A percentile compares a stretch with the other conserved stretches of the same genome.
phyloP scores from a whole-genome alignment of 352 stramenopile genomes.

The Pythium monospermum region DNA sequence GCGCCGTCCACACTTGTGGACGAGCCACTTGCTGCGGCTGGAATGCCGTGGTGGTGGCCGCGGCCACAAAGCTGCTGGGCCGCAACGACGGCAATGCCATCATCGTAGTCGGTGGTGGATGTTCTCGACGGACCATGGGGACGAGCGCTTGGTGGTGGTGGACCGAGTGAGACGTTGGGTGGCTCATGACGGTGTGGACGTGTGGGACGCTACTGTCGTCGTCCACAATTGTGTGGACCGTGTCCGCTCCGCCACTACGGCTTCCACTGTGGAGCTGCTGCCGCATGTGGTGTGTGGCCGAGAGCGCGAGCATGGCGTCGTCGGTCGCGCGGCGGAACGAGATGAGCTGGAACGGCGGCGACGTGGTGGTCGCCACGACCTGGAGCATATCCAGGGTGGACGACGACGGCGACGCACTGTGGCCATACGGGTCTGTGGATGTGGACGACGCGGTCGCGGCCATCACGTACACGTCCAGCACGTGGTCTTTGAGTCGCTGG shows the following conservation, averaged over 20 bases:
- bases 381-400: constrained; percentile 40
- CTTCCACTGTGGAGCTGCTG: constrained; percentile 10
- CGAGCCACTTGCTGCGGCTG: background rate
- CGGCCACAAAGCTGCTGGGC: background rate
- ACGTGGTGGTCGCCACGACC: constrained; percentile 42
- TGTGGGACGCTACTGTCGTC: background rate
- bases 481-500: constrained; percentile 38
- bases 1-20: constrained; percentile 5
- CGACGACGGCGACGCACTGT: too few relatives aligned
- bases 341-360: constrained; percentile 64
- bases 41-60: too few relatives aligned
- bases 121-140: background rate
- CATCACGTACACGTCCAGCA: constrained; percentile 43
- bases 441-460: constrained; percentile 17
- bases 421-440: constrained; percentile 17
- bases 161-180: too few relatives aligned
- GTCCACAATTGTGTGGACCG: background rate
- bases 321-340: constrained; percentile 56
- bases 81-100: constrained; percentile 5
- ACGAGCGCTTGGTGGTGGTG: constrained; percentile 2
- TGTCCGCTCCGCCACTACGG: too few relatives aligned
- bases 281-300: constrained; percentile 10
- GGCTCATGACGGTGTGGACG: too few relatives aligned
- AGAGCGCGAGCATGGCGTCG: constrained; percentile 20
- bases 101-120: background rate